phyloP scores from a whole-genome alignment of 179 eudicot genomes.

The Silene noctiflora region DNA sequence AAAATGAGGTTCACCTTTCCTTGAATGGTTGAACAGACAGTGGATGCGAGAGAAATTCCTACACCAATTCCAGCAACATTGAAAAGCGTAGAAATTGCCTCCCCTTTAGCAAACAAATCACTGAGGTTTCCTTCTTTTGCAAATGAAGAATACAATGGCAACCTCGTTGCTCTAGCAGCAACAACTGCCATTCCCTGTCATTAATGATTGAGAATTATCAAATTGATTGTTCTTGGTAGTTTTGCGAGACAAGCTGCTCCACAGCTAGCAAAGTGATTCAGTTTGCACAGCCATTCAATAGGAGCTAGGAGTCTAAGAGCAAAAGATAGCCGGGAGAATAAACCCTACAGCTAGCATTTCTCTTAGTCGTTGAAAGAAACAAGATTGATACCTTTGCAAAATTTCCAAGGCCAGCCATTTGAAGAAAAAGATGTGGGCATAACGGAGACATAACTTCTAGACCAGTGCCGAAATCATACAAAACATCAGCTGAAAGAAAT shows the following conservation, averaged over 20 bases:
- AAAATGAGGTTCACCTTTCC: conserved; percentile 62
- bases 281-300: not conserved
- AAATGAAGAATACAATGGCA: conserved; percentile 93
- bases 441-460: conserved; percentile 89
- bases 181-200: conserved; percentile 96
- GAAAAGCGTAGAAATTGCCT: conserved; percentile 89
- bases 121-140: conserved; percentile 98
- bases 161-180: conserved; percentile 95
- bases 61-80: conserved; percentile 85
- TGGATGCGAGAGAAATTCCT: conserved; percentile 85
- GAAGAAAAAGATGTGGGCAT: conserved; percentile 88
- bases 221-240: not conserved
- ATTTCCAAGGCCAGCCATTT: conserved; percentile 96
- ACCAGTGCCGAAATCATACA: conserved; percentile 92
- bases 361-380: not conserved
- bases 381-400: conserved; percentile 74
- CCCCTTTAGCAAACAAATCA: conserved; percentile 96
- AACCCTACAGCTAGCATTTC: not conserved
- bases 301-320: not conserved
- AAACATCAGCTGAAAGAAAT: conserved; percentile 76
- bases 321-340: not conserved
- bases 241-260: no score
- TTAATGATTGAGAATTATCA: conserved; percentile 14
- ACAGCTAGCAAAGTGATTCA: not conserved
- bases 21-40: conserved; percentile 85